Percentiles rank a stretch among this genome's conserved stretches.
phyloP scores from a whole-genome alignment of 2,329 filamentous ascomycete species.

The Fusarium illudens region DNA sequence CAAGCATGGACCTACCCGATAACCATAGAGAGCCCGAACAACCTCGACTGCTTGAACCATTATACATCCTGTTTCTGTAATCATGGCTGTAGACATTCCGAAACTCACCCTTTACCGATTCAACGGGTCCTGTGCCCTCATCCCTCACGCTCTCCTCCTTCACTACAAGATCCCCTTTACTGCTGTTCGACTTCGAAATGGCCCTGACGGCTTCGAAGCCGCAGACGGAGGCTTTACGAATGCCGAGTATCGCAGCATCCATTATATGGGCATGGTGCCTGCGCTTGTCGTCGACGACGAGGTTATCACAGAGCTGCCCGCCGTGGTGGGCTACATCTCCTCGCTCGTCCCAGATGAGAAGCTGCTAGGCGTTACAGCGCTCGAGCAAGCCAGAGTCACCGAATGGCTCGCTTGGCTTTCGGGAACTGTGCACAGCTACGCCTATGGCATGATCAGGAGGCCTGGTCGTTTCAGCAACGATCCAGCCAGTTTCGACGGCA shows the following conservation, averaged over 20 bases:
- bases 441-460: conserved; percentile 38
- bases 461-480: conserved; percentile 43
- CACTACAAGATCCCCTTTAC: conserved; percentile 43
- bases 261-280: conserved; percentile 46
- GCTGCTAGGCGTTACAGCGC: conserved; percentile 30
- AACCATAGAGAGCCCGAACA: neutral
- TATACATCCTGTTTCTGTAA: fast-evolving
- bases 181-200: conserved; percentile 27
- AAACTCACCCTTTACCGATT: conserved; percentile 43
- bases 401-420: conserved; percentile 49
- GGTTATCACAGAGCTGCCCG: conserved; percentile 46
- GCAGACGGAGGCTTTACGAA: conserved; percentile 45
- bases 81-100: conserved; percentile 14
- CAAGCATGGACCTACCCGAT: neutral
- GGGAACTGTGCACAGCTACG: conserved; percentile 44
- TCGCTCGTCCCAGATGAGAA: conserved; percentile 28
- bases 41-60: neutral
- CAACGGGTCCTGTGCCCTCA: conserved; percentile 44
- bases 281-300: conserved; percentile 41
- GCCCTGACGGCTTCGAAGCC: conserved; percentile 32
- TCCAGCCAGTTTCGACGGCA: neutral
- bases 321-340: conserved; percentile 46
- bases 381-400: conserved; percentile 38
- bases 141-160: conserved; percentile 42
- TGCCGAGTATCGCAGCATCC: conserved; percentile 42